Base-by-base conservation (phyloP, 2,329 filamentous ascomycete species). In the Aspergillus versicolor region DNA sequence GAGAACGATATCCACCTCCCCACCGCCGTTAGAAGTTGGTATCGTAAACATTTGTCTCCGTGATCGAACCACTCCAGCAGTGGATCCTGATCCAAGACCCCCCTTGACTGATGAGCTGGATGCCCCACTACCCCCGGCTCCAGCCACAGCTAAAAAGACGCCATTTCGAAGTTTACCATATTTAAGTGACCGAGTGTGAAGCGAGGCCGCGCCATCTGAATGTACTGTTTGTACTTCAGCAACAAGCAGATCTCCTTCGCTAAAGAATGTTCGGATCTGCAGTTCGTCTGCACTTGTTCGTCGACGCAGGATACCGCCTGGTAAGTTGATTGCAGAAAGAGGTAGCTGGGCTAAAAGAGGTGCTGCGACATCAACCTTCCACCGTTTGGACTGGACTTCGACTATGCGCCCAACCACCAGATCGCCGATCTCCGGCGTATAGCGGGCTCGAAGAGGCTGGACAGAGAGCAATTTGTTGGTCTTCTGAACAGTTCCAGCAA, bases 401-500 rank as follows among this genome's bases (percentile, higher is more conserved):
- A 94, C 87, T 67, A 99, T 96, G 61, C 94, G 86, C 38, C 94
- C 94, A 13, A 99, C 88, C 3, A 99, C 91, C 4, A 99, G 82
- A 76, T 99, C 94, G 66, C 94, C 94, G 60, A 99, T 97, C 75
- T 97, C 93, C 32, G 94, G 94, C 2, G 87, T 91, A 79, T 99
- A 99, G 60, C 94, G 89, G 17, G 94, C 92, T 60, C 92, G 91
- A 3, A 99, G 82, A 6, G 94, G 92, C 2, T 89, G 87, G 56
- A 99, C 90, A 2, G 91, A 96, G 63, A 99, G 87, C 47, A 99
- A 87, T 75, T 97, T 97, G 83, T 99, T 99, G 59, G 93, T 97
- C 73, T 92, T 93, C 70, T 89, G 88, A 37, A 97, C 82, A 6
- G 89, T 93, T 68, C 94, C 94, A 6, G 92, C 92, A 32, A 99